phyloP scores from a whole-genome alignment of 768 basidiomycete species.

The Nidula microcarpa region DNA sequence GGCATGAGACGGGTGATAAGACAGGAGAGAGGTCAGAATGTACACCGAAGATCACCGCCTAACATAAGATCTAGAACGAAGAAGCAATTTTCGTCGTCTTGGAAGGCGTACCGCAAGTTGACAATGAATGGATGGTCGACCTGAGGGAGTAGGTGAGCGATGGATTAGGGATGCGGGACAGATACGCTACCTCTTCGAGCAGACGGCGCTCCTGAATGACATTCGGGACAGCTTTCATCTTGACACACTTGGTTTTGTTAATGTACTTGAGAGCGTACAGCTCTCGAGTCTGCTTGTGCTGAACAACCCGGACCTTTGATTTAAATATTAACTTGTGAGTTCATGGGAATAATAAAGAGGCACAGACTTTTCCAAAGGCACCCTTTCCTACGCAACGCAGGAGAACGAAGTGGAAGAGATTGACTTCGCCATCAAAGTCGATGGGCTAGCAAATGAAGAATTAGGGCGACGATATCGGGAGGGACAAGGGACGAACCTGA shows the following conservation, averaged over 20 bases:
- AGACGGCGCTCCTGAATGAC: constrained; percentile 94
- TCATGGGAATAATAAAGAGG: constrained; percentile 5
- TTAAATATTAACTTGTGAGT: constrained; percentile 1
- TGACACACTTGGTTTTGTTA: constrained; percentile 96
- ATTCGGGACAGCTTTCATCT: constrained; percentile 98
- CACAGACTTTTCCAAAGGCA: constrained; percentile 91
- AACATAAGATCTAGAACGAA: constrained; percentile 98
- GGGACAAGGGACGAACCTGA: constrained; percentile 43
- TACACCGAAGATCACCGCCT: constrained; percentile 91
- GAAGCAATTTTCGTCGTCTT: constrained; percentile 98
- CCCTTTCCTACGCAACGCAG: constrained; percentile 97
- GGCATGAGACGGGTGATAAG: constrained; percentile 4
- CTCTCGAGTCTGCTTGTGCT: constrained; percentile 97
- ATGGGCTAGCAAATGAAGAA: constrained; percentile 57
- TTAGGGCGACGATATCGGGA: background rate
- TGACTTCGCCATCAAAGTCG: constrained; percentile 94
- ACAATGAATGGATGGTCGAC: constrained; percentile 95
- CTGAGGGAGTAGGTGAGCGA: constrained; percentile 31
- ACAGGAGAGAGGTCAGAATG: constrained; percentile 21
- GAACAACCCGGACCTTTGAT: constrained; percentile 91
- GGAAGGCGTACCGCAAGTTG: constrained; percentile 94
- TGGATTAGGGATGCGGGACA: constrained; percentile 1
- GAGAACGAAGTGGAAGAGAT: constrained; percentile 95
- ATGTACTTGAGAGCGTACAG: constrained; percentile 99
- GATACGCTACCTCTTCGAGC: constrained; percentile 78